Conservation (phyloP, 129 eudicot species). For the Flaveria sonorensis region DNA sequence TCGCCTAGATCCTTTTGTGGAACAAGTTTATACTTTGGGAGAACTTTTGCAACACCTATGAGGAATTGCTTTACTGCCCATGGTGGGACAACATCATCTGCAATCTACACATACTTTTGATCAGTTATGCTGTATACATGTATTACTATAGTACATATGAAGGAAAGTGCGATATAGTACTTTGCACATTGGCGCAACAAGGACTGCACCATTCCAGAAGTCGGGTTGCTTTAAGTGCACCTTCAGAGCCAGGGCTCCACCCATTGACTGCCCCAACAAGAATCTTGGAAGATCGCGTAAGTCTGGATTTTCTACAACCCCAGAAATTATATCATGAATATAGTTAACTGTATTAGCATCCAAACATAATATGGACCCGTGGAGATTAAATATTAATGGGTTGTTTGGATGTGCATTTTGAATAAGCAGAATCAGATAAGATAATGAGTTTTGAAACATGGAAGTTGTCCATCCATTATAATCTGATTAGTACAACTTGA, state of each 20-base stretch:
- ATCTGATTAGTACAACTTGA: background rate
- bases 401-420: background rate
- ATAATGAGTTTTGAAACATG: background rate
- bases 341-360: background rate
- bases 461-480: background rate
- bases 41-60: constrained; percentile 67
- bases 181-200: constrained; percentile 99
- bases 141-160: background rate
- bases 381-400: background rate
- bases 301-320: constrained; percentile 68
- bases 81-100: constrained; percentile 88
- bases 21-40: constrained; percentile 78
- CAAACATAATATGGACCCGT: background rate
- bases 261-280: constrained; percentile 88
- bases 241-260: constrained; percentile 94
- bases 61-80: constrained; percentile 63
- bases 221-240: constrained; percentile 85
- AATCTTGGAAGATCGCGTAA: constrained; percentile 63
- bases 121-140: background rate
- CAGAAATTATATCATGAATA: background rate
- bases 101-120: constrained; percentile 55
- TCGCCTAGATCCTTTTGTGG: constrained; percentile 77
- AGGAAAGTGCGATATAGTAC: constrained; percentile 48
- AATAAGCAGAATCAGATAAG: background rate
- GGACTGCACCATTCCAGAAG: constrained; percentile 90